A percentile compares a stretch with the other conserved stretches of the same genome.
phyloP scores from a whole-genome alignment of 768 basidiomycete genomes.

The Clitopilus hobsonii region DNA sequence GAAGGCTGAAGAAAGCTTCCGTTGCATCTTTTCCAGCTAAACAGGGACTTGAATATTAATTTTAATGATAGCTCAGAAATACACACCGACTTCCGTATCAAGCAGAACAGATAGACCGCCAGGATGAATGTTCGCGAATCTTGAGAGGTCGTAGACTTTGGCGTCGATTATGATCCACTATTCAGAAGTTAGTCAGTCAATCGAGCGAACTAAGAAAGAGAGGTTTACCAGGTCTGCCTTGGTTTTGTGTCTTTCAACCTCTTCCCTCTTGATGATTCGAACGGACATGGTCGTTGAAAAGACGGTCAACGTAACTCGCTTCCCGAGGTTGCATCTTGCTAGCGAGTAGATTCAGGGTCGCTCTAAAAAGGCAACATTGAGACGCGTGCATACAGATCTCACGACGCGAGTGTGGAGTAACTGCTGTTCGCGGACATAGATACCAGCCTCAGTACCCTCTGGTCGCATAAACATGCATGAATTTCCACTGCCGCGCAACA shows the following conservation, averaged over 20 bases:
- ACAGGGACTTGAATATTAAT: no score
- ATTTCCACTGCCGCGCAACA: no score
- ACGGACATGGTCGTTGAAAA: slow-evolving; percentile 14
- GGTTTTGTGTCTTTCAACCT: slow-evolving; percentile 64
- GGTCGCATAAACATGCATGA: no score
- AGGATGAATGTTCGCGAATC: slow-evolving; percentile 79
- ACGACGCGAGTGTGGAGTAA: no score
- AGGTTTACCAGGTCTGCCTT: slow-evolving; percentile 64
- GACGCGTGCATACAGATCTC: no score
- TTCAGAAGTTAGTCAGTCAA: neutral
- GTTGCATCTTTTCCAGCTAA: slow-evolving; percentile 89
- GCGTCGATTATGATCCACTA: slow-evolving; percentile 73
- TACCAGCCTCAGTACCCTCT: no score
- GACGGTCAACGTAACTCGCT: neutral
- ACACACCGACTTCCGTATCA: slow-evolving; percentile 71
- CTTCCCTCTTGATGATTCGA: slow-evolving; percentile 30
- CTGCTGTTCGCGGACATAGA: no score
- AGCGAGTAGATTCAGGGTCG: no score
- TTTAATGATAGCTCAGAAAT: no score
- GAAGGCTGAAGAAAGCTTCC: slow-evolving; percentile 83
- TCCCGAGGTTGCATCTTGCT: neutral
- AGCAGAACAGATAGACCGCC: slow-evolving; percentile 77
- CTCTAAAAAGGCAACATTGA: no score
- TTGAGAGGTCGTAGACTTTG: slow-evolving; percentile 71
- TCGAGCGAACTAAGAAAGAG: no score